Evolutionary conservation across 441 rosid species (phyloP).

Genomic region (Theobroma grandiflorum): DNA sequence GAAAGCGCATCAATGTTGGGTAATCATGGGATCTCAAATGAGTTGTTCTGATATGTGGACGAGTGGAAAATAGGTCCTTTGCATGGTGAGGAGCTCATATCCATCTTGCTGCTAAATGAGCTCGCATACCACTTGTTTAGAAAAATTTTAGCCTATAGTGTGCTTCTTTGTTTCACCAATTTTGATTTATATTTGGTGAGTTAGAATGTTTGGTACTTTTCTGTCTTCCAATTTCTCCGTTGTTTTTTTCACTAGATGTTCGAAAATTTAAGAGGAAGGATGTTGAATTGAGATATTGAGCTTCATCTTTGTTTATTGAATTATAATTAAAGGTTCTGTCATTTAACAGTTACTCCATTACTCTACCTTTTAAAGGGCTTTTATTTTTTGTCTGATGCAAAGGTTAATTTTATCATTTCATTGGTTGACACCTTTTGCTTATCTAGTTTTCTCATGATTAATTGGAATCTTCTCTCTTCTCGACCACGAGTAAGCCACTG

Average conservation of each 20-base stretch:
- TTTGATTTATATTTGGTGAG: slow-evolving; percentile 33
- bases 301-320: no score
- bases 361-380: no score
- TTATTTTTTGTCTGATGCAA: no score
- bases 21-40: slow-evolving; percentile 9
- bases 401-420: no score
- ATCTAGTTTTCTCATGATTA: no score
- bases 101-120: slow-evolving; percentile 16
- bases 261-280: not conserved
- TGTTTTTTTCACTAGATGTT: not conserved
- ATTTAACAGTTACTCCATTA: not conserved
- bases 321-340: not conserved
- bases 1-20: slow-evolving; percentile 19
- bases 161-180: slow-evolving; percentile 30
- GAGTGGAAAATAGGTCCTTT: slow-evolving; percentile 10
- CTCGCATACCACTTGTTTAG: slow-evolving; percentile 14
- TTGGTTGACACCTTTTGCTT: no score
- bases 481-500: no score
- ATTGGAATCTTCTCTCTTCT: no score
- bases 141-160: not conserved
- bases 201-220: not conserved
- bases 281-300: not conserved
- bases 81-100: slow-evolving; percentile 11
- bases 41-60: slow-evolving; percentile 9
- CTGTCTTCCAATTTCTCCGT: not conserved